Evolutionary conservation across 495 filamentous ascomycete species (phyloP), one percentile per base, ranked within the genome.

Genomic region (Letharia columbiana): DNA sequence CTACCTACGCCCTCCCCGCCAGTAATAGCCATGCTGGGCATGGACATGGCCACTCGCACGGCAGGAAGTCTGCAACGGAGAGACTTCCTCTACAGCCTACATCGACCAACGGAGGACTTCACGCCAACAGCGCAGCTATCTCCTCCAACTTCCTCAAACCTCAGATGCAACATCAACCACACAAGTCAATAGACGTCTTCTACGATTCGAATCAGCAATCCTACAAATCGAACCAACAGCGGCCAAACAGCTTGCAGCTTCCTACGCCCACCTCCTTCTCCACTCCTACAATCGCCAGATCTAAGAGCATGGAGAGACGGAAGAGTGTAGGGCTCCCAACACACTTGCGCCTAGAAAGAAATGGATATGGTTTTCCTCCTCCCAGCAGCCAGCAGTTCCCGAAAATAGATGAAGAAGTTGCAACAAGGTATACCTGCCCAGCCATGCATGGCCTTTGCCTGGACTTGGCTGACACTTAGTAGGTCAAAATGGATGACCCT

Each of bases 401-500:
- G 64, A 23, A 35, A 35, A 39, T 49, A 58, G 41, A 63, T 28
- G 20, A 62, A 49, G 42, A 61, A 54, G 45, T 17, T 17, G 47
- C 47, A 52, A 39, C 33, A 66, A 65, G 66, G 69, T 68, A 60
- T 54, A 35, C 18, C 11, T 40, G 10, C 44, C 31, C 17, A 3
- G 13, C 18, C 45, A 31, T 40, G 44, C 37, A 47, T 59, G 13
- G n/a, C 17, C 52, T 23, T 54, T 65, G 12, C 37, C 13, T 13
- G 50, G n/a, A 58, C 42, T 20, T 28, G n/a, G 52, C 60, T 69
- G 61, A 69, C 39, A 18, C 23, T 17, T 2, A 35, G 39, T 31
- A 63, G 60, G 44, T 71, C 73, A 17, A 68, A 65, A 60, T 75
- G 67, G 68, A 67, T 73, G 17, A 72, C 71, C 49, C n/a, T 68